phyloP scores from a whole-genome alignment of 441 rosid species.

The Raphanus hybrid region DNA sequence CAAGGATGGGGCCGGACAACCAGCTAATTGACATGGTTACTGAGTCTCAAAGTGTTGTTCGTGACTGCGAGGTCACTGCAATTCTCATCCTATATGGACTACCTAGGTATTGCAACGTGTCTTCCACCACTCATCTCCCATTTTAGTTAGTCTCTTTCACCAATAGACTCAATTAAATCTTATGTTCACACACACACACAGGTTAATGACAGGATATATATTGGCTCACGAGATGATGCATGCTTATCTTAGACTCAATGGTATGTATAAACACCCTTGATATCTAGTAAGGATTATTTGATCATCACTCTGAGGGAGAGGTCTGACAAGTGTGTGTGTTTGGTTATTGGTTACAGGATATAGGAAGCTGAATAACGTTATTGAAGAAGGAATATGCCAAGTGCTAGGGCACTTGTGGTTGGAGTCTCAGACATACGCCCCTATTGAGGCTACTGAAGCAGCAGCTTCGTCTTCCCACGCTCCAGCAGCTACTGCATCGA shows the following conservation, averaged over 20 bases:
- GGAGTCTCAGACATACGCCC: too few relatives aligned
- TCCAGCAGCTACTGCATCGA: slow-evolving; percentile 45
- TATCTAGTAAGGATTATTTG: neutral
- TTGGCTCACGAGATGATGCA: slow-evolving; percentile 1
- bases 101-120: slow-evolving; percentile 5
- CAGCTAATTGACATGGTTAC: slow-evolving; percentile 5
- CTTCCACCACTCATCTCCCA: neutral
- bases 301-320: neutral
- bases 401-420: too few relatives aligned
- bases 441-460: slow-evolving; percentile 23
- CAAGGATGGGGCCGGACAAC: neutral
- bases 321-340: neutral
- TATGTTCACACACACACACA: neutral
- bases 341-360: slow-evolving; percentile 53
- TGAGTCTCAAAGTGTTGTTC: slow-evolving; percentile 46
- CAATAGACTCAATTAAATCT: neutral
- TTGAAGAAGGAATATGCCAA: slow-evolving; percentile 93
- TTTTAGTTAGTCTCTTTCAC: neutral
- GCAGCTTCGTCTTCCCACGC: slow-evolving; percentile 49
- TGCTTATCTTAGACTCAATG: slow-evolving; percentile 8
- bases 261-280: neutral
- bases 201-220: neutral
- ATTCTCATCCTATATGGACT: slow-evolving; percentile 4
- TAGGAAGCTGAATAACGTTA: slow-evolving; percentile 60
- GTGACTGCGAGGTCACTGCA: slow-evolving; percentile 46